Percentiles rank a stretch among this genome's conserved stretches.
phyloP scores from a whole-genome alignment of 192 early-diverging fungal genomes.

The Coemansia sp. region DNA sequence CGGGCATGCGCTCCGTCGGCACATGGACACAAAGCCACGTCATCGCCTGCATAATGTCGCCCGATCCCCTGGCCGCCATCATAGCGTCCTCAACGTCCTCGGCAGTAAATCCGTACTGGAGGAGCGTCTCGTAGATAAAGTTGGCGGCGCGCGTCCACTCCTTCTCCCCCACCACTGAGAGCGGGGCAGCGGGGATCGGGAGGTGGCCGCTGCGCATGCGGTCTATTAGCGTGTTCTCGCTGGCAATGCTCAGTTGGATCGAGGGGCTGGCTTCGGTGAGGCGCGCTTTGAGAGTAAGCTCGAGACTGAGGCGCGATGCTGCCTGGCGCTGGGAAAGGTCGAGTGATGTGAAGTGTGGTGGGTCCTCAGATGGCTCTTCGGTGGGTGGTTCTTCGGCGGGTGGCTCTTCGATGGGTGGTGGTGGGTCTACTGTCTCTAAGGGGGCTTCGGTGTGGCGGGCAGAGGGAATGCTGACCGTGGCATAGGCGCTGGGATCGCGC shows the following conservation, averaged over 20 bases:
- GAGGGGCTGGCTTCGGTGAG: background rate
- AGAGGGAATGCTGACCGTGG: conserved; percentile 12
- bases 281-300: conserved; percentile 6
- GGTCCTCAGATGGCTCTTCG: background rate
- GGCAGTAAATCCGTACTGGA: conserved; percentile 6
- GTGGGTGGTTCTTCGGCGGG: background rate
- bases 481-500: conserved; percentile 20
- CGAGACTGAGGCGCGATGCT: conserved; percentile 7
- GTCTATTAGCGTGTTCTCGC: conserved; percentile 22
- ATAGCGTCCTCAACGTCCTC: conserved; percentile 14
- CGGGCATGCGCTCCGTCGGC: conserved; percentile 28
- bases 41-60: conserved; percentile 21
- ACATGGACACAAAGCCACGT: conserved; percentile 33
- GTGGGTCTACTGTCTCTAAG: background rate
- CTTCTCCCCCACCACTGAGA: background rate
- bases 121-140: conserved; percentile 31
- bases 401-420: background rate
- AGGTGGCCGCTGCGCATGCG: conserved; percentile 6
- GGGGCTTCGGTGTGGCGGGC: background rate
- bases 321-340: conserved; percentile 25
- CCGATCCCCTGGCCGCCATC: conserved; percentile 11
- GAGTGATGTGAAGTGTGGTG: background rate
- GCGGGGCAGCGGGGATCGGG: background rate
- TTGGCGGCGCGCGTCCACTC: conserved; percentile 27
- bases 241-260: background rate